A percentile compares a stretch with the other conserved stretches of the same genome.
Evolutionary conservation across 2,329 filamentous ascomycete genomes (phyloP).

Genomic region (Ceratocystis variospora): DNA sequence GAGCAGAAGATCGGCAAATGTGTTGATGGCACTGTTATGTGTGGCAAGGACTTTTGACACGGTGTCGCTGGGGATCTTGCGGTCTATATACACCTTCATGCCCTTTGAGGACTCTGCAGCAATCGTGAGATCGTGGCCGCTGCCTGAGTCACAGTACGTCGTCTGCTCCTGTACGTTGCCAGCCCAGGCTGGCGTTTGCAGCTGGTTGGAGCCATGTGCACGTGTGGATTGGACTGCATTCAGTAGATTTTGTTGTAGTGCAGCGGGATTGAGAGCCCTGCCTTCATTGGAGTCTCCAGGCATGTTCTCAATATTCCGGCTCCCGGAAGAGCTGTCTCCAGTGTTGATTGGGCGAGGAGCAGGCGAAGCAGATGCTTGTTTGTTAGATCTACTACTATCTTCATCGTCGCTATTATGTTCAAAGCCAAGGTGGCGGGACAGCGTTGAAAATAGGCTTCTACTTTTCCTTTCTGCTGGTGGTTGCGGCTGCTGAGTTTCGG

Average conservation of each 20-base stretch:
- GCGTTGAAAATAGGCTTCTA: constrained; percentile 52
- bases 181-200: constrained; percentile 62
- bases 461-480: constrained; percentile 31
- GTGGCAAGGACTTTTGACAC: constrained; percentile 42
- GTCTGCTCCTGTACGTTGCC: constrained; percentile 61
- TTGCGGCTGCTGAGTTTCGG: background rate
- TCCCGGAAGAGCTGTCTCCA: constrained; percentile 1
- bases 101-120: constrained; percentile 55
- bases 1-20: constrained; percentile 54
- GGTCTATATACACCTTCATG: constrained; percentile 60
- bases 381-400: constrained; percentile 24
- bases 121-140: constrained; percentile 58
- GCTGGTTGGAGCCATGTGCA: constrained; percentile 54
- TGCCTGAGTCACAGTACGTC: constrained; percentile 70
- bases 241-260: constrained; percentile 56
- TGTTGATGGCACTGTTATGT: constrained; percentile 49
- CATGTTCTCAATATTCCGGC: constrained; percentile 13
- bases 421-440: constrained; percentile 55
- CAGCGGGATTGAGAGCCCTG: constrained; percentile 45
- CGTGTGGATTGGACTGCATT: constrained; percentile 68
- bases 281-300: constrained; percentile 27
- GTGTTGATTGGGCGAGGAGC: background rate
- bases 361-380: background rate
- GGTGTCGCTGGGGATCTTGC: constrained; percentile 30
- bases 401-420: constrained; percentile 36